These are phyloP conservation scores for Hebeloma cylindrosporum DNA, from an alignment of 768 basidiomycete species.

Conservation along the genomic window DNA sequence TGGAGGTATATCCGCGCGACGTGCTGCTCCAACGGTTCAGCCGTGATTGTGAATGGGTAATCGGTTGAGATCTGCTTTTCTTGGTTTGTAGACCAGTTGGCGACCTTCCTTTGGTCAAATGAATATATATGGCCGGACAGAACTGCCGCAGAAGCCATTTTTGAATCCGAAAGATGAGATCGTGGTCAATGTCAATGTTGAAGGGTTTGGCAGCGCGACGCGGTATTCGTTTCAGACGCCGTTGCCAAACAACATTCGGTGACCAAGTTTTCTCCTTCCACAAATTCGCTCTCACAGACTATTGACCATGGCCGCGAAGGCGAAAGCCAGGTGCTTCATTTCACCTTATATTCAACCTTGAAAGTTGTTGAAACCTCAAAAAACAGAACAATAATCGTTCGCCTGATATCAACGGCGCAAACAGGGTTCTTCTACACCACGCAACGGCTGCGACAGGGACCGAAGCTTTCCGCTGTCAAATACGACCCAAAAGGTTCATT, in stretches of 20 bases:
- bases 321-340: constrained; percentile 54
- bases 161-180: neutral
- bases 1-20: constrained; percentile 69
- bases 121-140: constrained; percentile 1
- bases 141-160: constrained; percentile 7
- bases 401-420: constrained; percentile 87
- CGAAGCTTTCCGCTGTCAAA: constrained; percentile 87
- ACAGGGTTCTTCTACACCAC: constrained; percentile 93
- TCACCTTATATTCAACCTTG: neutral
- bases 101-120: constrained; percentile 11
- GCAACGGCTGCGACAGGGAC: constrained; percentile 67
- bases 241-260: constrained; percentile 8
- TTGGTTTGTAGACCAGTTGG: constrained; percentile 56
- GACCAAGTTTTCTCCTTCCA: neutral
- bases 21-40: constrained; percentile 55
- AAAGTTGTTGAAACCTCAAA: neutral
- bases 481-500: constrained; percentile 81
- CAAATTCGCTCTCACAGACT: constrained; percentile 1
- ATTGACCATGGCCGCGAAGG: constrained; percentile 56
- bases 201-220: neutral
- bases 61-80: constrained; percentile 58
- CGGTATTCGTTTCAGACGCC: neutral
- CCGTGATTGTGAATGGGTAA: constrained; percentile 49
- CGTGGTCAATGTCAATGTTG: neutral
- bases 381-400: constrained; percentile 77